These are phyloP conservation scores for Besnoitia besnoiti DNA, from an alignment of 169 alveolate species.

Conservation along the genomic window DNA sequence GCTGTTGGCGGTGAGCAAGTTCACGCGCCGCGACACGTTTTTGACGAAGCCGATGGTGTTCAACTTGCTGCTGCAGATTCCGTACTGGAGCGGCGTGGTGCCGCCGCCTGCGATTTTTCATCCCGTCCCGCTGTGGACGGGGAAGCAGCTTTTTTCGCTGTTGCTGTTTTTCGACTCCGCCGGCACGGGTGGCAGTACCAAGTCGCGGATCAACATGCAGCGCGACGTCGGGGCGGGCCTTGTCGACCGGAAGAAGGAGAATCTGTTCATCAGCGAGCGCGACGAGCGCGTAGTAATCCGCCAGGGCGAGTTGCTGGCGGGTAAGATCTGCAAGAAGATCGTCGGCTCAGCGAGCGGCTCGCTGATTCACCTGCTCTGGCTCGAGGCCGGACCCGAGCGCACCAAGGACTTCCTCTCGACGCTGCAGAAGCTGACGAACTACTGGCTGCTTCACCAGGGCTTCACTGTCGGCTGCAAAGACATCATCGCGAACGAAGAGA, in stretches of 20 bases:
- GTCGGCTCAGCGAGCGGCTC: constrained; percentile 99
- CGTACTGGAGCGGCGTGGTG: constrained; percentile 95
- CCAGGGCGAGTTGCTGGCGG: constrained; percentile 96
- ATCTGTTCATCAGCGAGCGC: constrained; percentile 61
- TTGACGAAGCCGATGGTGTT: constrained; percentile 91
- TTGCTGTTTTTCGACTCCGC: constrained; percentile 86
- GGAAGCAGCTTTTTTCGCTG: constrained; percentile 97
- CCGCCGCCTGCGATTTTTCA: constrained; percentile 98
- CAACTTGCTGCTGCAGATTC: constrained; percentile 94
- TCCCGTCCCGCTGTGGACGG: constrained; percentile 99
- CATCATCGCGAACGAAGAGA: constrained; percentile 94
- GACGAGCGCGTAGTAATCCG: constrained; percentile 86
- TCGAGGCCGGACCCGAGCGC: constrained; percentile 97
- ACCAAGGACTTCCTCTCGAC: constrained; percentile 95
- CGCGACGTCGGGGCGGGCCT: constrained; percentile 66
- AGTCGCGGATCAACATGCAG: constrained; percentile 69
- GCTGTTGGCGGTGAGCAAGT: constrained; percentile 92
- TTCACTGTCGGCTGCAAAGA: constrained; percentile 99
- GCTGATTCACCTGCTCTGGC: constrained; percentile 97
- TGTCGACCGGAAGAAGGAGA: constrained; percentile 71
- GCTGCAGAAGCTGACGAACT: constrained; percentile 90
- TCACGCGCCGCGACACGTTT: constrained; percentile 97
- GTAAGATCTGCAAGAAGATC: constrained; percentile 95
- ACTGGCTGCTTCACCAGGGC: constrained; percentile 96
- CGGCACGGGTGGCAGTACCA: constrained; percentile 28